Evolutionary conservation across 495 filamentous ascomycete genomes (phyloP), one percentile per base, ranked within the genome.

Genomic region (Penicillium pulvis): DNA sequence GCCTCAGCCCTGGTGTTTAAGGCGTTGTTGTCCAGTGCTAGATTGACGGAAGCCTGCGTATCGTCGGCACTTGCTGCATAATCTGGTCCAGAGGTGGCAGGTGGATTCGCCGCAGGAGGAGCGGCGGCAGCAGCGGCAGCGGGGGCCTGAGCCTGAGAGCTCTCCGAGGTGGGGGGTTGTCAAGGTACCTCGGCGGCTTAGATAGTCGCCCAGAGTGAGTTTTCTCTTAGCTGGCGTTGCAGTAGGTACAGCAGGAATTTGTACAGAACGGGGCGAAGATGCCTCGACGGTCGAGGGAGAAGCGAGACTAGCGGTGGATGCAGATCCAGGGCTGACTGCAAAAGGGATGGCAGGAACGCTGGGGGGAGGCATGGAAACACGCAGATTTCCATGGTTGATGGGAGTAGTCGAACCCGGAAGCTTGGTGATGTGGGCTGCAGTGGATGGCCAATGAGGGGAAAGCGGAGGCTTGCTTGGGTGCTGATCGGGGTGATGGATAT

Each of bases 191-290:
- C 72, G 72, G 56, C 79, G 74, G 51, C 74, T 85, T 23, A 84
- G 75, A 62, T 88, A 89, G 60, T 88, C 86, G 55, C 85, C 85
- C n/a, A 89, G 69, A 63, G 85, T 88, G 57, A 88, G 72, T 60
- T 85, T 84, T 68, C 88, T 89, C 75, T 84, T 83, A 33, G 78
- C 75, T 0, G 85, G 84, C 53, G 82, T 86, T 19, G 85, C 78
- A 24, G 77, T 78, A 2, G 81, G 78, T 1, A 78, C 66, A 44
- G 62, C 71, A 14, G 73, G 61, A 10, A 68, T 56, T n/a, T 69
- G 58, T 17, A 55, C 24, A 14, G 58, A 23, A 26, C 63, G 66
- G 16, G 68, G 64, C 9, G 66, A 63, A 17, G 68, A 60, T 5
- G 65, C 55, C 35, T 77, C 73, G 41, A 63, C 44, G 31, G 70